Base-by-base conservation (phyloP, 2,329 filamentous ascomycete genomes). In the Fusarium temperatum region DNA sequence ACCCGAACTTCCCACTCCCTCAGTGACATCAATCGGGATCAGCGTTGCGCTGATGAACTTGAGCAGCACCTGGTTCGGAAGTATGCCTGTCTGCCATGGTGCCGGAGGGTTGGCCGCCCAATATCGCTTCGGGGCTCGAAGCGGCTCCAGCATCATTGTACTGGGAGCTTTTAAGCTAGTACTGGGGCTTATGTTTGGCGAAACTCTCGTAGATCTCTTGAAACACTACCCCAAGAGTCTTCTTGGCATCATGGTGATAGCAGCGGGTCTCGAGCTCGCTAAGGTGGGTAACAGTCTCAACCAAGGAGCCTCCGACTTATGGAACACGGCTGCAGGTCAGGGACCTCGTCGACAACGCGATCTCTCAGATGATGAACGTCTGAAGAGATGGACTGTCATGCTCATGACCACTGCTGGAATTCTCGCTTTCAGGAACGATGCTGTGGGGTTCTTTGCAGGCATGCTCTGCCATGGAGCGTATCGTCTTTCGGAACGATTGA, bases 1-100 rank as follows among this genome's bases (percentile, higher is more conserved):
- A 7, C 94, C 95, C 0, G 84, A 89, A 3, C 82, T 92, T 7
- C 88, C 89, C 0, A 75, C 91, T 0, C 94, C 94, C 0, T 90
- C 90, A 0, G 92, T 94, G 11, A 96, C 94, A 0, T 87, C 91
- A 2, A 86, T 98, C 36, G 96, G 95, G 3, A 81, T 95, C 68
- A 97, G 94, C 62, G 94, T 98, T 8, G 91, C 92, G 1, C 78
- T 86, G 5, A 97, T 98, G 90, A 98, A 98, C 80, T 84, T 98
- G 8, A 81, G 93, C 3, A 93, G 93, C 22, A 95, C 94, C 78
- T 97, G 94, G 93, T 97, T 98, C 78, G 95, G 95, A 54, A 93
- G 93, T 10, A 98, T 98, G 96, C 96, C 96, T 7, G 91, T 96
- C 8, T 98, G 96, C 79, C 96, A 98, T 80, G 96, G 96, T 10